Conservation (phyloP, 169 alveolate species). For the Cryptosporidium tyzzeri region DNA sequence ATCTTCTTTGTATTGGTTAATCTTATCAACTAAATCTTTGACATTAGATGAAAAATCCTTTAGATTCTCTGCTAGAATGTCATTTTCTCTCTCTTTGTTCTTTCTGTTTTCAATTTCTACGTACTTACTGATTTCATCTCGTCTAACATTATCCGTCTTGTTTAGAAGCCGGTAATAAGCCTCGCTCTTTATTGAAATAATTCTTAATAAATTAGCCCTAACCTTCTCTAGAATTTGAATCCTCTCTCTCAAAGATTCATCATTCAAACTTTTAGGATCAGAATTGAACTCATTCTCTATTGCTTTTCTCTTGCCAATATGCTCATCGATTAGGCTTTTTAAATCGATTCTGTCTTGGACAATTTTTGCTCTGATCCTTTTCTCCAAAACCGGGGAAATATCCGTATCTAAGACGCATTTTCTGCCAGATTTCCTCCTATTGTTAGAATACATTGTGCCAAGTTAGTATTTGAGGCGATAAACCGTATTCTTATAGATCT, state of each 20-base stretch:
- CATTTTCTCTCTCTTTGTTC: not conserved
- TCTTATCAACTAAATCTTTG: constrained; percentile 9
- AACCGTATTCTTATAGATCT: not conserved
- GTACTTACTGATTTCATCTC: not conserved
- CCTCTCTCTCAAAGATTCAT: constrained; percentile 4
- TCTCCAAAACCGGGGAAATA: constrained; percentile 6
- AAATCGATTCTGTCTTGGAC: constrained; percentile 37
- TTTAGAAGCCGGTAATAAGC: constrained; percentile 1
- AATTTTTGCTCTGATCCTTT: constrained; percentile 22
- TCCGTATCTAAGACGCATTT: constrained; percentile 56
- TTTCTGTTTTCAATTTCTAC: not conserved
- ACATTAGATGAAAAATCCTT: not conserved
- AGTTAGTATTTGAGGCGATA: not conserved
- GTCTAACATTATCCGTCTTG: not conserved
- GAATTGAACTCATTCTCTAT: not conserved
- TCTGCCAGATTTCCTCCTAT: constrained; percentile 54
- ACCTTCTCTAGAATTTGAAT: constrained; percentile 16
- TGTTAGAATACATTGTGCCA: constrained; percentile 29
- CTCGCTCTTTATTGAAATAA: constrained; percentile 14
- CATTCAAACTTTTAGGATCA: constrained; percentile 1
- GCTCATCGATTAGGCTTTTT: constrained; percentile 11
- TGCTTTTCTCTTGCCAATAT: constrained; percentile 6
- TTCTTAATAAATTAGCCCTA: constrained; percentile 12
- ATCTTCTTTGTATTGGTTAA: constrained; percentile 10
- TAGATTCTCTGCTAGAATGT: not conserved